Evolutionary conservation across 352 stramenopile genomes (phyloP), one percentile per base, ranked within the genome.

Genomic region (Phytopythium litorale): DNA sequence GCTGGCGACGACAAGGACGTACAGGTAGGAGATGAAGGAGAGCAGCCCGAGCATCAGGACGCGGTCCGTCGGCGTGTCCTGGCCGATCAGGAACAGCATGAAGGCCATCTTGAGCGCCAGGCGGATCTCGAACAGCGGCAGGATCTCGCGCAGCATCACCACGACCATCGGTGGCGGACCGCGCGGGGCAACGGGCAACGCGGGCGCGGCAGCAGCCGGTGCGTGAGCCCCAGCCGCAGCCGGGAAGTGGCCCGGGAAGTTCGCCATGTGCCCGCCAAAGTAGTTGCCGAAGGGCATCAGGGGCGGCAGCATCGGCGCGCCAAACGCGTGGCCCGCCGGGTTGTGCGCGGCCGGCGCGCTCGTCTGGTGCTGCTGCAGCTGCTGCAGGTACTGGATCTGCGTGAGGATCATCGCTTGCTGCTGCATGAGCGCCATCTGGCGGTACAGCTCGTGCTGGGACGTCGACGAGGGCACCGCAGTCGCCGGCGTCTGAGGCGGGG

Each of bases 61-160:
- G 21, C 87, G 82, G 62, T 92, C 81, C 19, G 75, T 75, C 4
- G 87, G 87, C 12, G 83, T 90, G 60, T 95, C 87, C 59, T 95
- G 84, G 32, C 87, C 84, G 58, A 95, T 91, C 61, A 95, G 91
- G 64, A 93, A 92, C 35, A 95, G 73, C 87, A 95, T 95, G 62
- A 95, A 92, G 21, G 72, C 71, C 87, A 95, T 95, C 65, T 95
- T 95, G 52, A 95, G 67, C 23, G 83, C 82, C 46, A 95, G 68
- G 7, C 83, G 83, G 19, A 89, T 68, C 63, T 95, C 87, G 40
- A 92, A 63, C n/a, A 93, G 69, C 43, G 68, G 70, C 13, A 81
- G 52, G 12, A 91, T 72, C 54, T 92, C 81, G 19, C 75, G 81
- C 4, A 75, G 61, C 54, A 89, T 77, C 42, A 85, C 69, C 12